Evolutionary conservation across 495 filamentous ascomycete genomes (phyloP).

Genomic region (Penicillium salamii): DNA sequence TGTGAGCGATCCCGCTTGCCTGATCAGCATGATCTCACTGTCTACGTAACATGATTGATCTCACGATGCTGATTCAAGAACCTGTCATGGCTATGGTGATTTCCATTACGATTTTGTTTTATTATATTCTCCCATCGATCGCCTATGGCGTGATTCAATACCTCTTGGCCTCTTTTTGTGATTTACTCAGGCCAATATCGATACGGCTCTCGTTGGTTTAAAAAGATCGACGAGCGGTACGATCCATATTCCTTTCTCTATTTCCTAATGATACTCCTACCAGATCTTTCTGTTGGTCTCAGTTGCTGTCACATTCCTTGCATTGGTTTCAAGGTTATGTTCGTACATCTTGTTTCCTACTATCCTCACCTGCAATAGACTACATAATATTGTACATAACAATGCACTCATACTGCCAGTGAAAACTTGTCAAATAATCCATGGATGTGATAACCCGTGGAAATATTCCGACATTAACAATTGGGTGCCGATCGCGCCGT

Average conservation of each 20-base stretch:
- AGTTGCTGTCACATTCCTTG: slow-evolving; percentile 18
- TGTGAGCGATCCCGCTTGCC: slow-evolving; percentile 1
- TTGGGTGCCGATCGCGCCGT: too few relatives aligned
- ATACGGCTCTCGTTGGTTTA: neutral
- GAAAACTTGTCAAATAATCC: too few relatives aligned
- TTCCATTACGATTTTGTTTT: slow-evolving; percentile 1
- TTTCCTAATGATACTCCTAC: slow-evolving; percentile 2
- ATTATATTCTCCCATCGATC: slow-evolving; percentile 4
- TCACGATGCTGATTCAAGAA: slow-evolving; percentile 9
- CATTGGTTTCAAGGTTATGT: neutral
- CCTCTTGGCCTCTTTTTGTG: slow-evolving; percentile 5
- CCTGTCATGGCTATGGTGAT: neutral
- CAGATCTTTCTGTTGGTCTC: neutral
- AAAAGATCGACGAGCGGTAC: neutral
- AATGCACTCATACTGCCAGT: too few relatives aligned
- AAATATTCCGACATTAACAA: too few relatives aligned
- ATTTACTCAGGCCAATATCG: slow-evolving; percentile 6
- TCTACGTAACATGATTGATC: slow-evolving; percentile 1
- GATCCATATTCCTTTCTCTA: neutral
- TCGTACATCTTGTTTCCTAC: neutral
- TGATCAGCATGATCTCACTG: slow-evolving; percentile 7
- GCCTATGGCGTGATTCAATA: slow-evolving; percentile 2
- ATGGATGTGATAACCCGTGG: too few relatives aligned
- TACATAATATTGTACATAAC: too few relatives aligned
- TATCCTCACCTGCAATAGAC: neutral